A percentile compares a stretch with the other conserved stretches of the same genome.
These are phyloP conservation scores for Chrysoporthe puriensis DNA, from an alignment of 2,329 filamentous ascomycete genomes.

Conservation along the genomic window DNA sequence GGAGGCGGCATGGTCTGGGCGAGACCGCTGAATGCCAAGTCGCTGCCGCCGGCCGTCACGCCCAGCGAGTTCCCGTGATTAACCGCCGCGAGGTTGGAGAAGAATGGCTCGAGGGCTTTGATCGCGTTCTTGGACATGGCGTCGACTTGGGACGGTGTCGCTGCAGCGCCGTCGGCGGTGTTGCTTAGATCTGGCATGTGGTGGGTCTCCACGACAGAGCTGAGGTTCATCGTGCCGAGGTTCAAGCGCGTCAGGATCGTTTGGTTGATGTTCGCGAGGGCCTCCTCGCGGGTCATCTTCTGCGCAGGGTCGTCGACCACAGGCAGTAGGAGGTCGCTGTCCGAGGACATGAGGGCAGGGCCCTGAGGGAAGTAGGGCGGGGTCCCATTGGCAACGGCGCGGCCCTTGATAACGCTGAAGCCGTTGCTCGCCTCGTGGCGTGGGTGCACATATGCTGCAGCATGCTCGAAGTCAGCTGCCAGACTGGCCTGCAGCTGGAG, in stretches of 20 bases:
- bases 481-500: conserved; percentile 68
- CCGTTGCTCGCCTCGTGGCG: conserved; percentile 60
- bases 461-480: conserved; percentile 52
- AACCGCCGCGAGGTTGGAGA: background rate
- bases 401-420: conserved; percentile 66
- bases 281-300: conserved; percentile 69
- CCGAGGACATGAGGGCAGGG: conserved; percentile 44
- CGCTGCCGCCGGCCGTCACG: conserved; percentile 7
- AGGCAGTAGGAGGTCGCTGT: conserved; percentile 13
- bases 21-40: conserved; percentile 19
- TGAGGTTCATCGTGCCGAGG: conserved; percentile 51
- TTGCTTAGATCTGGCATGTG: conserved; percentile 20
- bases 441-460: conserved; percentile 59
- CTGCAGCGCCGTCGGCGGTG: conserved; percentile 19
- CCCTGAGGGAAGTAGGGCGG: conserved; percentile 63
- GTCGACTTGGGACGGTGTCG: conserved; percentile 16
- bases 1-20: conserved; percentile 25
- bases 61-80: conserved; percentile 1
- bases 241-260: conserved; percentile 66
- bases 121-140: conserved; percentile 21
- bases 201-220: background rate
- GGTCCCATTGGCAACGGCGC: conserved; percentile 66
- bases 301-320: conserved; percentile 57
- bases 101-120: conserved; percentile 17
- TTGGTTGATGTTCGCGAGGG: conserved; percentile 70